These are phyloP conservation scores for Solanum neorickii DNA, from an alignment of 257 asterid species.

Conservation along the genomic window DNA sequence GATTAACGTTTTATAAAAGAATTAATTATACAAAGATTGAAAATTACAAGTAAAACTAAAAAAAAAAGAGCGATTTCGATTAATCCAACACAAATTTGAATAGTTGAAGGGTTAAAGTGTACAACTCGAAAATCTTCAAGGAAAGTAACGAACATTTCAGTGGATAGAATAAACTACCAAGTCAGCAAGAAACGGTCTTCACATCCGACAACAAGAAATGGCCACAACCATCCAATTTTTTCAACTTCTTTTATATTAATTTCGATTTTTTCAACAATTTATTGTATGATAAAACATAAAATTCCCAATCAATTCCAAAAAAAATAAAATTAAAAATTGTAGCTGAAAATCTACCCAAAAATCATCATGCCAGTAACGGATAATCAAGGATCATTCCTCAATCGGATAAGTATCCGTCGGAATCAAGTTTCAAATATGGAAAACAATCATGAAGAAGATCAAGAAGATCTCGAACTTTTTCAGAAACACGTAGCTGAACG, in stretches of 20 bases:
- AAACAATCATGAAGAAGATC: constrained; percentile 45
- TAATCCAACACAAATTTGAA: not conserved
- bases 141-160: not conserved
- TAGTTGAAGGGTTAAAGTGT: not conserved
- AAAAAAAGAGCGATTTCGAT: not conserved
- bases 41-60: not conserved
- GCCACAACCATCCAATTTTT: not conserved
- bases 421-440: constrained; percentile 52
- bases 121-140: not conserved
- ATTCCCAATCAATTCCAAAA: not conserved
- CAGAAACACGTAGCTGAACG: constrained; percentile 63
- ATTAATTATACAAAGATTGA: not conserved
- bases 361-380: constrained; percentile 44
- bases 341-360: not conserved
- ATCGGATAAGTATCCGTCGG: constrained; percentile 94
- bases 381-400: constrained; percentile 61
- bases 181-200: not conserved
- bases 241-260: not conserved
- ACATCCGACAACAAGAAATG: not conserved
- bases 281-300: not conserved
- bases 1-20: too few relatives aligned
- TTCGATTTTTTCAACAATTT: not conserved
- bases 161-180: not conserved
- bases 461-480: constrained; percentile 64
- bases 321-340: not conserved